Base-by-base conservation (phyloP, 2,329 filamentous ascomycete species). In the Polychaeton citri region DNA sequence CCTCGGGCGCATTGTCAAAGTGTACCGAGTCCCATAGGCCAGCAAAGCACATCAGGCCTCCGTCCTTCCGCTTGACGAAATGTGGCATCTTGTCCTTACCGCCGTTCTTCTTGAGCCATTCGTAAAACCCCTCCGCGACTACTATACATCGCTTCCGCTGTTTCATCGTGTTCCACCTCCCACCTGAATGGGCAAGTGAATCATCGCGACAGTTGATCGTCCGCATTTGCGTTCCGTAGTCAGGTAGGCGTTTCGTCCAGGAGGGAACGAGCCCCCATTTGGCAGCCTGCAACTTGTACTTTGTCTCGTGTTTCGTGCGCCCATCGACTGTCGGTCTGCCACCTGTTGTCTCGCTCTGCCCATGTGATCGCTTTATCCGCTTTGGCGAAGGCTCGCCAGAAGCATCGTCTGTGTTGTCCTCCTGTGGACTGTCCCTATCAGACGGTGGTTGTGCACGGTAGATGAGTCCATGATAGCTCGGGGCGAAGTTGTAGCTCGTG, bases 201-300 rank as follows among this genome's bases (percentile, higher is more conserved):
- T 96, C 88, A 52, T 88, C 83, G 3, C 88, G 78, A 56, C 88
- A 96, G 60, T 98, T 96, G 59, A 96, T 96, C 0, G 86, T 94
- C 52, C 81, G 84, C 67, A 93, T 70, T 57, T 85, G 68, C 1
- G 76, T 76, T 18, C 72, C 69, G 50, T 90, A 88, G 51, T 85
- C 76, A 0, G 85, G 83, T 35, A 77, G 77, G 9, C 79, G 71
- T 62, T 88, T 93, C 3, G 83, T 92, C 88, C 88, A 96, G 58
- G 80, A 94, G 0, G 90, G 88, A 10, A 96, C 69, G 5, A 98
- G 69, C 0, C 88, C 90, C 90, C 90, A 98, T 69, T 85, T 88
- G 82, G 96, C 96, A 2, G 77, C 70, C 55, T 95, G 86, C 6
- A 98, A 65, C 57, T 82, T 88, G 63, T 92, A 94, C 46, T 63